These are phyloP conservation scores for Kurtzmaniella natalensis DNA, from an alignment of 1,139 yeast genomes.

Conservation along the genomic window DNA sequence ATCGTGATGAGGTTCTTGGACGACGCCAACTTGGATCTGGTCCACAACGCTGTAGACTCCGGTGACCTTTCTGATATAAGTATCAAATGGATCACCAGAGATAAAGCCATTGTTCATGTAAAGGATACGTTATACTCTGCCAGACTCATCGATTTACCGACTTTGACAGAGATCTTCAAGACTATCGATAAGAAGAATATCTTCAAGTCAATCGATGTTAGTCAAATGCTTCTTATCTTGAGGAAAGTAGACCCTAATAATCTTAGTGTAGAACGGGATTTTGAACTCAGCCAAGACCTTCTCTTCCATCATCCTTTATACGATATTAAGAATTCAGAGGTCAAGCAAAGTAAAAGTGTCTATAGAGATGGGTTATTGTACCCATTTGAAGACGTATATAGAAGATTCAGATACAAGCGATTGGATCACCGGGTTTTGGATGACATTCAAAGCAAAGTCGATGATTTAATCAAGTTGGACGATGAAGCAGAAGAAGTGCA, in stretches of 20 bases:
- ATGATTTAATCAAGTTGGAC: conserved; percentile 70
- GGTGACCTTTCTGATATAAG: conserved; percentile 74
- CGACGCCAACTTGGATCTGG: conserved; percentile 71
- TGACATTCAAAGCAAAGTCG: conserved; percentile 73
- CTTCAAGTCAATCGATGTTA: conserved; percentile 79
- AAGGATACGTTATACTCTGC: conserved; percentile 69
- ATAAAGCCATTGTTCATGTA: conserved; percentile 64
- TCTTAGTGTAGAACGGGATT: conserved; percentile 35
- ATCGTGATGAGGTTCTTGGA: conserved; percentile 74
- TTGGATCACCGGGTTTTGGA: conserved; percentile 50
- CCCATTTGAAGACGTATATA: conserved; percentile 52
- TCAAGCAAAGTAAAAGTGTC: conserved; percentile 41
- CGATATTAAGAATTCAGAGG: conserved; percentile 37
- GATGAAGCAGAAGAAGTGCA: conserved; percentile 79
- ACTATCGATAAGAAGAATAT: conserved; percentile 87
- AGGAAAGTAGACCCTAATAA: conserved; percentile 50
- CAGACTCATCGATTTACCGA: conserved; percentile 83
- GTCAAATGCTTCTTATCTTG: conserved; percentile 80
- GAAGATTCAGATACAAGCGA: conserved; percentile 49
- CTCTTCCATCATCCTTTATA: conserved; percentile 45
- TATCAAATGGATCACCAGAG: conserved; percentile 77
- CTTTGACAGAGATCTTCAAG: conserved; percentile 82
- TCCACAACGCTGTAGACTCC: conserved; percentile 74
- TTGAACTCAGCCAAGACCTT: conserved; percentile 37
- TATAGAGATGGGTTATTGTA: conserved; percentile 79